Evolutionary conservation across 306 rosid genomes (phyloP), one percentile per base, ranked within the genome.

Genomic region (Argentina anserina): DNA sequence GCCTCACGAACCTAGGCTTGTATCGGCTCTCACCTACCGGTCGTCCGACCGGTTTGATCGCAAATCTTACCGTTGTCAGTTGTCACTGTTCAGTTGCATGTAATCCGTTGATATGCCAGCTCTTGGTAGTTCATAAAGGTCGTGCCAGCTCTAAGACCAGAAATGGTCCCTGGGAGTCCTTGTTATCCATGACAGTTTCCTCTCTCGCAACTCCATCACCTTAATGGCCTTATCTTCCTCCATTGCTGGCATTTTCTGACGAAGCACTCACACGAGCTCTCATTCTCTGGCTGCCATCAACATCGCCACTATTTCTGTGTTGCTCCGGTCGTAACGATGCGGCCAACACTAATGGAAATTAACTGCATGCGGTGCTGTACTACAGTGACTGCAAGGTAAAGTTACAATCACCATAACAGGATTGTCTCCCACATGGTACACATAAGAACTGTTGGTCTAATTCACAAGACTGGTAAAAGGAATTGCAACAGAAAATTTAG

Each of bases 151-250:
- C 76, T 20, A 71, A 26, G 63, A 66, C 50, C 52, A 67, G 46
- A 75, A 59, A 79, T 81, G 93, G 93, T 82, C 90, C 93, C 89
- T 12, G 25, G 20, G 28, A 56, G 39, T 65, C 42, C 60, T 10
- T 11, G 5, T 3, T 14, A 39, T 72, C 58, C 33, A 39, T n/a
- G 15, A 26, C 53, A 61, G 53, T 29, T 55, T 64, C 28, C 15
- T 55, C 62, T 56, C 18, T 1, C 10, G 50, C 63, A 67, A 39
- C 60, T 9, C 4, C 29, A 71, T 43, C 43, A 33, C 9, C 31
- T 31, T 5, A 13, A 12, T 56, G 64, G 39, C 2, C 6, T 20
- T 20, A 58, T 26, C 76, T 73, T 78, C 72, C 20, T 55, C 31
- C 9, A 11, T 53, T 71, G 65, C 60, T 42, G 69, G 82, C 66